Conservation (phyloP, 495 filamentous ascomycete genomes). For the Chaetomium cochliodes region DNA sequence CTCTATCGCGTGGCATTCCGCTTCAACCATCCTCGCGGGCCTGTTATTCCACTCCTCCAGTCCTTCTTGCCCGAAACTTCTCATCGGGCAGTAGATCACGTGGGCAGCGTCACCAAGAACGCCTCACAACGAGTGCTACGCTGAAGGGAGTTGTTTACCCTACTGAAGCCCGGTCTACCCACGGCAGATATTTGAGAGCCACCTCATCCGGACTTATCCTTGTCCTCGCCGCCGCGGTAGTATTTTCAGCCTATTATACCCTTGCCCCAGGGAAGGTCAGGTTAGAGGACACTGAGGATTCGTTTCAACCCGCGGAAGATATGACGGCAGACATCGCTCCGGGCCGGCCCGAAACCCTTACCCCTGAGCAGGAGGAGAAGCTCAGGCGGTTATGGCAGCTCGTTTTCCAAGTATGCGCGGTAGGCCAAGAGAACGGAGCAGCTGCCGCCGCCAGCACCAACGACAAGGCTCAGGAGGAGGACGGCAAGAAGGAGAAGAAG, state of each 20-base stretch:
- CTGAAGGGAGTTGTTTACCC: background rate
- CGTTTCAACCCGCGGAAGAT: constrained; percentile 14
- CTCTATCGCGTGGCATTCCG: background rate
- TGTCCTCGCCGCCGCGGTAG: constrained; percentile 16
- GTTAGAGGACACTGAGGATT: background rate
- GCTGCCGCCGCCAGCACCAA: constrained; percentile 20
- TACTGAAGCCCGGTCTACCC: background rate
- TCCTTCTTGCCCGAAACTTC: background rate
- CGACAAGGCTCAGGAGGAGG: constrained; percentile 28
- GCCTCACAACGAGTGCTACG: background rate
- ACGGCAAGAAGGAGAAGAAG: constrained; percentile 66
- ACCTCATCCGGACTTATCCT: constrained; percentile 8
- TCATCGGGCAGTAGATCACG: background rate
- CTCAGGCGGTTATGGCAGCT: constrained; percentile 82
- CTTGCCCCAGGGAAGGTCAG: background rate
- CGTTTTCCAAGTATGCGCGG: constrained; percentile 76
- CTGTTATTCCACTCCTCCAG: background rate
- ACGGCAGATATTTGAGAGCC: background rate
- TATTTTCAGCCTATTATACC: constrained; percentile 17
- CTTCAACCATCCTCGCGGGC: background rate
- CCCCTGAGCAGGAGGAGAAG: constrained; percentile 82
- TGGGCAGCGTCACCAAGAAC: background rate
- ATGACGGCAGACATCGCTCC: constrained; percentile 55
- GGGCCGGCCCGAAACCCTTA: constrained; percentile 84
- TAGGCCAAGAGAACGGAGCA: constrained; percentile 42